Conservation (phyloP, 2,329 filamentous ascomycete genomes). For the Cladosporium phlei region DNA sequence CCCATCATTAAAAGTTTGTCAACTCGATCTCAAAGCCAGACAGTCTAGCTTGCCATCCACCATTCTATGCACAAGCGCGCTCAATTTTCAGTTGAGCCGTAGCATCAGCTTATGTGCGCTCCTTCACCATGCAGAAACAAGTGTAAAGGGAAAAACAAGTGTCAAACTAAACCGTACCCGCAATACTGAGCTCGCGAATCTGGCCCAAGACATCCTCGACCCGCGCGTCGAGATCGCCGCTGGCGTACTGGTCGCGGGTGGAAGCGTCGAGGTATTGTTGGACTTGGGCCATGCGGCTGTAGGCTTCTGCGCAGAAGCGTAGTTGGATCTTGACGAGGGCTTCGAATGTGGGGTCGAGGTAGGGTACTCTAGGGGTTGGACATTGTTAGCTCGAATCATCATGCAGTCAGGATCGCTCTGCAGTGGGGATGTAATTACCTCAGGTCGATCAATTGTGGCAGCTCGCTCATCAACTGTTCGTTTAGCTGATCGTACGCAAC, state of each 20-base stretch:
- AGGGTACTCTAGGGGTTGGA: conserved; percentile 59
- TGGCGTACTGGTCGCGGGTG: conserved; percentile 91
- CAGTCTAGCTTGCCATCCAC: too few relatives aligned
- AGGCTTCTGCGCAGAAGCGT: conserved; percentile 95
- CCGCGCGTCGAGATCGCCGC: conserved; percentile 81
- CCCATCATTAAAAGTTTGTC: too few relatives aligned
- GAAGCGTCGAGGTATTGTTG: conserved; percentile 88
- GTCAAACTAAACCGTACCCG: conserved; percentile 55
- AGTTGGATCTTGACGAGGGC: conserved; percentile 98
- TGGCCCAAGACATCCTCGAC: conserved; percentile 96
- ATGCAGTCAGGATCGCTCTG: too few relatives aligned
- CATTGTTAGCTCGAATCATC: too few relatives aligned
- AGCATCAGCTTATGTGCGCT: too few relatives aligned
- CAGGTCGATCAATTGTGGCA: conserved; percentile 93
- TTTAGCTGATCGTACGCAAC: conserved; percentile 94
- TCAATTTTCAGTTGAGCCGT: too few relatives aligned
- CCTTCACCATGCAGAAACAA: too few relatives aligned
- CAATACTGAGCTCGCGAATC: conserved; percentile 94
- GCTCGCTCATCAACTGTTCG: conserved; percentile 86
- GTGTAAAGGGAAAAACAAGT: too few relatives aligned
- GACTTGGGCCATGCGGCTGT: conserved; percentile 96
- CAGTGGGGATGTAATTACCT: conserved; percentile 40
- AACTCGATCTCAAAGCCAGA: too few relatives aligned
- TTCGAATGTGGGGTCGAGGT: conserved; percentile 94
- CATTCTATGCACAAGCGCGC: too few relatives aligned